phyloP scores from a whole-genome alignment of 345 rosid genomes.

The Heritiera littoralis region DNA sequence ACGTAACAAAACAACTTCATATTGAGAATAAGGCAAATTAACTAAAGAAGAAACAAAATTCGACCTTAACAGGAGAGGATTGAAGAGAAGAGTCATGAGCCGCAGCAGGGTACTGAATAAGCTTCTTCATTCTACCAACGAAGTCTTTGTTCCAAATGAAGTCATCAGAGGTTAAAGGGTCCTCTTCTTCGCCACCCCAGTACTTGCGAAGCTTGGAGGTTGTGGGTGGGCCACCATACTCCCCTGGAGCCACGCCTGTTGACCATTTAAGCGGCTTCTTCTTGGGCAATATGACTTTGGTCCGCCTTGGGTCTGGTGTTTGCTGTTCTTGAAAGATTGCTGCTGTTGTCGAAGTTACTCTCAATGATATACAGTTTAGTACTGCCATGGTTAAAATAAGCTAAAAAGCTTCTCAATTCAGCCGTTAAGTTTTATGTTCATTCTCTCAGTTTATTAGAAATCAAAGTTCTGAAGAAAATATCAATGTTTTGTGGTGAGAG shows the following conservation, averaged over 20 bases:
- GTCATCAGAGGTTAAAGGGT: constrained; percentile 84
- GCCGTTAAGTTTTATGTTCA: neutral
- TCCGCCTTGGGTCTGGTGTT: constrained; percentile 41
- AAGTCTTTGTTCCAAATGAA: constrained; percentile 95
- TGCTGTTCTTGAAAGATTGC: constrained; percentile 51
- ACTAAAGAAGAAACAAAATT: neutral
- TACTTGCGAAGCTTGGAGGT: constrained; percentile 73
- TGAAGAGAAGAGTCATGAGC: constrained; percentile 28
- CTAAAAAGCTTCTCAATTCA: neutral
- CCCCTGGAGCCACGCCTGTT: constrained; percentile 90
- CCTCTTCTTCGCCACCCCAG: constrained; percentile 87
- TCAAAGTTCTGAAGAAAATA: neutral
- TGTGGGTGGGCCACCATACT: constrained; percentile 86
- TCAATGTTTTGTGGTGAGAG: neutral
- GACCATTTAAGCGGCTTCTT: constrained; percentile 91
- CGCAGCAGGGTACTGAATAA: constrained; percentile 50
- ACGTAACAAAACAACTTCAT: neutral
- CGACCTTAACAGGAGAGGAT: constrained; percentile 54
- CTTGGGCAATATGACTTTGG: constrained; percentile 75
- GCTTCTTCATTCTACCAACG: constrained; percentile 68
- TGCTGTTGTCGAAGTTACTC: constrained; percentile 49
- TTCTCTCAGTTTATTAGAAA: neutral
- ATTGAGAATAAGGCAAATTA: neutral
- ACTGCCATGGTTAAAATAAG: constrained; percentile 49
- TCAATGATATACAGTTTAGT: constrained; percentile 47